Conservation (phyloP, 352 stramenopile species). For the Globisporangium paddicum region DNA sequence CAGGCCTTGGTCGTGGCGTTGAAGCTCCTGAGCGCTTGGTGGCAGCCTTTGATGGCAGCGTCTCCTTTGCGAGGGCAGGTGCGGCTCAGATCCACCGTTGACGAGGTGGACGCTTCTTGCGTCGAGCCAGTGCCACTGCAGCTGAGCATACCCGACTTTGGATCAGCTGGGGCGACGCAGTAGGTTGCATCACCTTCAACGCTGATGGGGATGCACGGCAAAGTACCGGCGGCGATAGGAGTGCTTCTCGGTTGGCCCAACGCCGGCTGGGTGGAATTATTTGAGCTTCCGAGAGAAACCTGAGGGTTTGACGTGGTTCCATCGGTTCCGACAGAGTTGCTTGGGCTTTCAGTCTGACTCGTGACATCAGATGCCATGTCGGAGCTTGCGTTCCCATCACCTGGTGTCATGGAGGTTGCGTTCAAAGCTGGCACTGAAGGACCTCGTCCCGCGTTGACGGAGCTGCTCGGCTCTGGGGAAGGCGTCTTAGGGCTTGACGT, state of each 20-base stretch:
- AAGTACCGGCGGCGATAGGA: neutral
- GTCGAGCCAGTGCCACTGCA: neutral
- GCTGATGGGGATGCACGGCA: neutral
- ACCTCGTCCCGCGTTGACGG: neutral
- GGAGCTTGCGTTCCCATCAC: neutral
- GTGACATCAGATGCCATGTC: neutral
- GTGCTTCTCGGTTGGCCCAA: neutral
- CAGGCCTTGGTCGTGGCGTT: neutral
- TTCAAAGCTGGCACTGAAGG: neutral
- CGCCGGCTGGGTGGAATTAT: neutral
- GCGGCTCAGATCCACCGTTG: neutral
- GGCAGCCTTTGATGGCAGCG: neutral
- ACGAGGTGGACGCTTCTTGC: neutral
- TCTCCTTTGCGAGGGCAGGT: conserved; percentile 4
- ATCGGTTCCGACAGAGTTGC: neutral
- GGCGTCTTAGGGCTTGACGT: neutral
- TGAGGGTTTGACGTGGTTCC: neutral
- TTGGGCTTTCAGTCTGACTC: neutral
- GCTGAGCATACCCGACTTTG: neutral
- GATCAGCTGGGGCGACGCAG: neutral
- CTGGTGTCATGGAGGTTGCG: neutral
- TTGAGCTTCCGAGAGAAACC: neutral
- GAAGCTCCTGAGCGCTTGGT: neutral
- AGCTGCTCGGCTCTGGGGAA: neutral
- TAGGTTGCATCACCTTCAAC: neutral